phyloP scores from a whole-genome alignment of 805 yeast species.

The Cyberlindnera xishuangbannaensis region DNA sequence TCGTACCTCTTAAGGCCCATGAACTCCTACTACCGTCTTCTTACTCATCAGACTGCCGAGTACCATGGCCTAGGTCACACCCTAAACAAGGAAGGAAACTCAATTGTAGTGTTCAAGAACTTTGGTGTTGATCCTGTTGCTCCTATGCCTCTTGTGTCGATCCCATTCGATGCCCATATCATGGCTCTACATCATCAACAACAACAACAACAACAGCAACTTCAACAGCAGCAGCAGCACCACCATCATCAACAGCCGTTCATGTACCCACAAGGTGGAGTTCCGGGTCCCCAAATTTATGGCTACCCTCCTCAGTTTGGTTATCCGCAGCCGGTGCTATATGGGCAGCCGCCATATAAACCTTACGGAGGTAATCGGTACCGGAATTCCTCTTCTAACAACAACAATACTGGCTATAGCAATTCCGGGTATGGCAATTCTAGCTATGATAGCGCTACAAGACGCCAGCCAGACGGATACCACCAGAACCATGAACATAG shows the following conservation, averaged over 20 bases:
- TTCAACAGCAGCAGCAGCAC: background rate
- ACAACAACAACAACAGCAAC: constrained; percentile 8
- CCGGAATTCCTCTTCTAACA: background rate
- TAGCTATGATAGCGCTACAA: too few relatives aligned
- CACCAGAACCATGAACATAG: too few relatives aligned
- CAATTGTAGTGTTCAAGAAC: constrained; percentile 38
- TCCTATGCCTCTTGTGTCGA: constrained; percentile 15
- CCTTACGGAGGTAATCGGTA: background rate
- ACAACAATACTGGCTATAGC: background rate
- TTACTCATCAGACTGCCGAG: constrained; percentile 66
- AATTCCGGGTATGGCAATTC: background rate
- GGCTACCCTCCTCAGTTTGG: background rate
- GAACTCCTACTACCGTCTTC: constrained; percentile 63
- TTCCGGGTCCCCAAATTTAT: background rate
- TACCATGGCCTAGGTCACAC: constrained; percentile 59
- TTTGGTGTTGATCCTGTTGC: constrained; percentile 19
- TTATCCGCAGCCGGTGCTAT: background rate
- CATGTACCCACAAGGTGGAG: background rate
- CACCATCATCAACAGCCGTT: background rate
- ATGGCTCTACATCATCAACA: constrained; percentile 6
- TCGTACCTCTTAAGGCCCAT: constrained; percentile 38
- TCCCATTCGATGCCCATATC: constrained; percentile 10
- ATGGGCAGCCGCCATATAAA: background rate
- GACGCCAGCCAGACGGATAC: too few relatives aligned
- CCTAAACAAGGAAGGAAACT: constrained; percentile 41